These are phyloP conservation scores for Umbelopsis vinacea DNA, from an alignment of 192 early-diverging fungal species.

Conservation along the genomic window DNA sequence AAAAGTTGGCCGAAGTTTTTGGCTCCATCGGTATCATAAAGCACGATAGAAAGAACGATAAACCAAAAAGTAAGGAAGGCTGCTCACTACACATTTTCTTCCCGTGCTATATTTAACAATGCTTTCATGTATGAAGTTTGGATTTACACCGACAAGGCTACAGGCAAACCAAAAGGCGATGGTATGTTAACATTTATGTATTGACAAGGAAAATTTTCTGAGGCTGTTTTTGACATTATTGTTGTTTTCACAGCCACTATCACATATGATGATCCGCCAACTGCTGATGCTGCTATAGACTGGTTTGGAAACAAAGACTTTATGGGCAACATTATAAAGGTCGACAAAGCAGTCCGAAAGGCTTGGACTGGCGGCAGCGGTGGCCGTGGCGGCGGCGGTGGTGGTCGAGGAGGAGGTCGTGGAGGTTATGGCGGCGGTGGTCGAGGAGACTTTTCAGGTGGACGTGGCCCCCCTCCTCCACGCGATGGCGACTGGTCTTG, in stretches of 20 bases:
- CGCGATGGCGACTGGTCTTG: conserved; percentile 67
- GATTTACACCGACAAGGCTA: conserved; percentile 69
- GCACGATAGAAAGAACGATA: conserved; percentile 62
- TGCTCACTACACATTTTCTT: neutral
- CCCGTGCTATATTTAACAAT: neutral
- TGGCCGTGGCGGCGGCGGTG: conserved; percentile 47
- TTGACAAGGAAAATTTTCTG: neutral
- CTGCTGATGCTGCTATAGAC: conserved; percentile 71
- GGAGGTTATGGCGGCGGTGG: conserved; percentile 43
- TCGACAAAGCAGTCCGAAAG: conserved; percentile 66
- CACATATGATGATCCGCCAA: conserved; percentile 75
- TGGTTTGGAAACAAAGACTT: conserved; percentile 70
- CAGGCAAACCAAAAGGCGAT: conserved; percentile 73
- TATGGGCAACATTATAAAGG: conserved; percentile 60
- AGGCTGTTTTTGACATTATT: neutral
- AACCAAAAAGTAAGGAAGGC: conserved; percentile 59
- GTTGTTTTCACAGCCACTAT: conserved; percentile 57
- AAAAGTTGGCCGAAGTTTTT: conserved; percentile 63
- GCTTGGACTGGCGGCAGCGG: conserved; percentile 49
- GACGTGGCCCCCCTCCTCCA: conserved; percentile 45
- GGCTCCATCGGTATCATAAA: conserved; percentile 76
- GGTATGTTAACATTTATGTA: conserved; percentile 35
- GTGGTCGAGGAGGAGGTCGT: conserved; percentile 49
- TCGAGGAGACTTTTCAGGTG: conserved; percentile 38
- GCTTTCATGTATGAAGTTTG: conserved; percentile 52